Percentiles rank a stretch among this genome's conserved stretches.
Evolutionary conservation across 257 asterid species (phyloP).

Genomic region (Leptodermis oblonga): DNA sequence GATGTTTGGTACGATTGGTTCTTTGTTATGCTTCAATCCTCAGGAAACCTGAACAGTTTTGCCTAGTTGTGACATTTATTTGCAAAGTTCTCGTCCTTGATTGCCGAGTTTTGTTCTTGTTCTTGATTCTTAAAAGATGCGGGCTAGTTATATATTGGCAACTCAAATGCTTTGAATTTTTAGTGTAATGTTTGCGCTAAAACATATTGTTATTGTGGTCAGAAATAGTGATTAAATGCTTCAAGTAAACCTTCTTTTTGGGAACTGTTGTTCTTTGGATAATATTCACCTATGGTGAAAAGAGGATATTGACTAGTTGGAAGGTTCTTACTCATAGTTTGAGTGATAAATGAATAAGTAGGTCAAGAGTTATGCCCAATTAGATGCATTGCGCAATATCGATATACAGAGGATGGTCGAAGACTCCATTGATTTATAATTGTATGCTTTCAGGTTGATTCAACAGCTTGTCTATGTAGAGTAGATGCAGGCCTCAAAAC

Average conservation of each 20-base stretch:
- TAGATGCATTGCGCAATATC: background rate
- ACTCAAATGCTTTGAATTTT: background rate
- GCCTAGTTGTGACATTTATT: background rate
- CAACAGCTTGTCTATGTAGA: conserved; percentile 44
- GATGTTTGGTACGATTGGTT: background rate
- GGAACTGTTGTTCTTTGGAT: background rate
- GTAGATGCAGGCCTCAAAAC: conserved; percentile 44
- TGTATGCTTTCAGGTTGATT: conserved; percentile 29
- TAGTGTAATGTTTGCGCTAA: background rate
- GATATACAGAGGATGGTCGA: background rate
- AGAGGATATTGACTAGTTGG: background rate
- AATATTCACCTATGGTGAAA: background rate
- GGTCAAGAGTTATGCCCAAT: background rate
- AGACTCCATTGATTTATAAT: background rate
- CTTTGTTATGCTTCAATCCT: background rate
- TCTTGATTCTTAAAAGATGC: background rate
- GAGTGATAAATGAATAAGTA: background rate
- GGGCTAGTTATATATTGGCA: background rate
- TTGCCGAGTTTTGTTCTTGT: background rate
- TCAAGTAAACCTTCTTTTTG: background rate
- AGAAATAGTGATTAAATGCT: background rate
- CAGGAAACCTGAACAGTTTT: background rate
- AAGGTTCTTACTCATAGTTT: background rate
- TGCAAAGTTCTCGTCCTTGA: background rate
- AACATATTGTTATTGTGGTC: background rate